Evolutionary conservation across 2,329 filamentous ascomycete genomes (phyloP).

Genomic region (Fusarium decemcellulare): DNA sequence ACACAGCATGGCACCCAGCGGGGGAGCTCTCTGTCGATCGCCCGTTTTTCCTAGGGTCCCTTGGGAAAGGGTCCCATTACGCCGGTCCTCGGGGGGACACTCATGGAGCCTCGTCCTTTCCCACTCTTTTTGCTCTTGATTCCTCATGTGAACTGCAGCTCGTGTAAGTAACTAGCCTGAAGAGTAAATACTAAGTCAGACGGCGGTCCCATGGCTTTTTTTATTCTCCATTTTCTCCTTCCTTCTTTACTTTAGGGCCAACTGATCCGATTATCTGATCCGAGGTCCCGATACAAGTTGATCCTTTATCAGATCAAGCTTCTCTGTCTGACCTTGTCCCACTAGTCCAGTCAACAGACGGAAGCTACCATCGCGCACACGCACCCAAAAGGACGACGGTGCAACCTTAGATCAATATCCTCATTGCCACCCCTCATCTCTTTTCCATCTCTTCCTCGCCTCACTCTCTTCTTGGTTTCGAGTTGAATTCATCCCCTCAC

Average conservation of each 20-base stretch:
- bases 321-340: neutral
- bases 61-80: neutral
- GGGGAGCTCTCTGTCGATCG: conserved; percentile 22
- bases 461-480: neutral
- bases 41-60: conserved; percentile 16
- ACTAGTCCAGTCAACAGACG: neutral
- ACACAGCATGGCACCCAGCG: conserved; percentile 10
- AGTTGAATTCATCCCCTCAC: neutral
- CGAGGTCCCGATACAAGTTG: conserved; percentile 6
- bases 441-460: neutral
- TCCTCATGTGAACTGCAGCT: conserved; percentile 21
- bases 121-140: conserved; percentile 9
- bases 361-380: conserved; percentile 7
- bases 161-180: conserved; percentile 15
- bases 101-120: conserved; percentile 3
- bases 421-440: conserved; percentile 15
- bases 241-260: conserved; percentile 1
- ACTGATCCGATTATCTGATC: conserved; percentile 35
- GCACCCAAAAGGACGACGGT: conserved; percentile 24
- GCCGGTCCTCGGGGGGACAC: conserved; percentile 5
- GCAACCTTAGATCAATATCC: conserved; percentile 18
- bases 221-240: conserved; percentile 1
- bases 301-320: conserved; percentile 17
- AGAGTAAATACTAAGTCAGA: conserved; percentile 25
- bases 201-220: conserved; percentile 6